Evolutionary conservation across 2,329 filamentous ascomycete species (phyloP).

Genomic region (Penicillium sp.): DNA sequence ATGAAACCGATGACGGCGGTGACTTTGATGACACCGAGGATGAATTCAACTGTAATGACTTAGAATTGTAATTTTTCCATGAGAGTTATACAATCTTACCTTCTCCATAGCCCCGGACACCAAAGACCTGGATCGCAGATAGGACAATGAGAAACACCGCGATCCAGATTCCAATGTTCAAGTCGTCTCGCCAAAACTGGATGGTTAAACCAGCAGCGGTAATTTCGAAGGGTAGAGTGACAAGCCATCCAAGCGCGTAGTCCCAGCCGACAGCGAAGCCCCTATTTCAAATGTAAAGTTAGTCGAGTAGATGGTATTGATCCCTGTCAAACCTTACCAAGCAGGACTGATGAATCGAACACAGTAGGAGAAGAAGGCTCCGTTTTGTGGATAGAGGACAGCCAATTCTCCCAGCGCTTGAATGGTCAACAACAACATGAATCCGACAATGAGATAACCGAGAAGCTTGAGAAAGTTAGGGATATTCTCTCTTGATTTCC

Average conservation of each 20-base stretch:
- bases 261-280: slow-evolving; percentile 49
- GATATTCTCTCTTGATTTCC: background rate
- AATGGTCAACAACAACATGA: slow-evolving; percentile 59
- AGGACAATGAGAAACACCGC: slow-evolving; percentile 56
- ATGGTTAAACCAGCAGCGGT: slow-evolving; percentile 57
- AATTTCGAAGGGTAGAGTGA: slow-evolving; percentile 77
- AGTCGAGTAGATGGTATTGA: background rate
- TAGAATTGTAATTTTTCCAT: background rate
- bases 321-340: slow-evolving; percentile 36
- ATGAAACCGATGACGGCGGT: slow-evolving; percentile 63
- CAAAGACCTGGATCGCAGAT: slow-evolving; percentile 55
- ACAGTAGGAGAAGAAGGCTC: slow-evolving; percentile 63
- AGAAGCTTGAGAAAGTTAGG: slow-evolving; percentile 21
- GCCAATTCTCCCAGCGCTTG: slow-evolving; percentile 62
- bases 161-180: slow-evolving; percentile 58
- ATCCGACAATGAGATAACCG: slow-evolving; percentile 55
- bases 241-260: slow-evolving; percentile 81
- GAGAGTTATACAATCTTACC: slow-evolving; percentile 1
- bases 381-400: slow-evolving; percentile 62
- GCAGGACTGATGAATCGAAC: slow-evolving; percentile 62
- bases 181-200: slow-evolving; percentile 51
- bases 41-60: slow-evolving; percentile 51
- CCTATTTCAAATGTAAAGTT: slow-evolving; percentile 24
- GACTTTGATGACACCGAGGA: slow-evolving; percentile 59
- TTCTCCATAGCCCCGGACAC: slow-evolving; percentile 51